Base-by-base conservation (phyloP, 129 eudicot species). In the Calendula officinalis region DNA sequence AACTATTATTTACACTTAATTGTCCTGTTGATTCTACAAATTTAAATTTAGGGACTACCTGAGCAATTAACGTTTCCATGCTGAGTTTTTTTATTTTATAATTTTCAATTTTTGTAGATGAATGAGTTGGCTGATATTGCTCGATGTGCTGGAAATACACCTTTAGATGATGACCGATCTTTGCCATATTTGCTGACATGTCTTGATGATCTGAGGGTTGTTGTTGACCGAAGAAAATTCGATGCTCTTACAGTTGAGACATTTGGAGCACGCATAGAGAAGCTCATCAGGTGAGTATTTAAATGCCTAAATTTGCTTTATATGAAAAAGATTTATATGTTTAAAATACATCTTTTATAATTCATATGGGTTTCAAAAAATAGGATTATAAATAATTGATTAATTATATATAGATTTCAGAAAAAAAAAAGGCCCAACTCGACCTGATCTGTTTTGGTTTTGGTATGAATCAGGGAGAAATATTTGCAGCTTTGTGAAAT, bases 221-320 rank as follows among this genome's bases (percentile, higher is more conserved):
- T 87, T 59, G 74, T 74, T 50, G 97, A 79, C 49, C 87, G 90
- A 39, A 60, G 92, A 72, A 91, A 91, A 58, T 78, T 80, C 45
- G 90, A 91, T 66, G 88, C 94, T 0, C 90, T 87, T 14, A 91
- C 95, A 0, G 95, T 91, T 14, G 88, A 91, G 66, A 91, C 96
- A 16, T 91, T 91, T 84, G 97, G 95, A 47, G 86, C 95, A 13
- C 97, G 97, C 14, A 87, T 91, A 69, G 97, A 91, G 83, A 87
- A 91, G 84, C 78, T 91, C 72, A 91, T 91, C 57, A 75, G 88
- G 97, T 87, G 14, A 71, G 82, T 81, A 64, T 7, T 12, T 63
- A 22, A 22, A 22, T 74, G 43, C 47, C 7, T 8, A 22, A 22
- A 22, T 22, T 22, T 22, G 30, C 30, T 22, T 49, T 52, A 13